Evolutionary conservation across 2,329 filamentous ascomycete genomes (phyloP).

Genomic region (Verticillium longisporum): DNA sequence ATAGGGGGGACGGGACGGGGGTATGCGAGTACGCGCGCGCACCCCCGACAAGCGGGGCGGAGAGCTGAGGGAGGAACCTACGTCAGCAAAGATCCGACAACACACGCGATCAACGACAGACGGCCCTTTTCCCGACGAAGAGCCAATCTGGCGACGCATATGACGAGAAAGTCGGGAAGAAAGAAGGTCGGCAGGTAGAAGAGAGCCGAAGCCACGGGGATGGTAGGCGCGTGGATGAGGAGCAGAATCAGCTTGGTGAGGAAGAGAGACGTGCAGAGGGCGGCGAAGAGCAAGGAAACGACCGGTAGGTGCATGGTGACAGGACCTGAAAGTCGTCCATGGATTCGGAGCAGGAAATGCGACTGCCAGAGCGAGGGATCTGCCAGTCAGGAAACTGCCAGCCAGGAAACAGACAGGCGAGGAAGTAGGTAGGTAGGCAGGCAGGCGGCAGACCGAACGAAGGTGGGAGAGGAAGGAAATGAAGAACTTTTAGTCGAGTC

Average conservation of each 20-base stretch:
- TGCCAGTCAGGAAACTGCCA: too few relatives aligned
- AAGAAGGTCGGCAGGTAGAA: constrained; percentile 27
- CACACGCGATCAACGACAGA: constrained; percentile 10
- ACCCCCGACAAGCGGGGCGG: not conserved
- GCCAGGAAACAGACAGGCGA: too few relatives aligned
- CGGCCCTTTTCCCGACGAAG: constrained; percentile 19
- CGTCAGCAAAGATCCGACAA: constrained; percentile 16
- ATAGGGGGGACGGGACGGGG: not conserved
- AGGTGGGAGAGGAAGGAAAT: too few relatives aligned
- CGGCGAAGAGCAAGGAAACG: constrained; percentile 18
- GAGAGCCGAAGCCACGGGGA: constrained; percentile 16
- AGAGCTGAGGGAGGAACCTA: constrained; percentile 10
- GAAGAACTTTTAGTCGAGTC: too few relatives aligned
- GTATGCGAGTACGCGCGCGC: too few relatives aligned
- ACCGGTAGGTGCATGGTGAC: not conserved
- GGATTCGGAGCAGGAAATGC: not conserved
- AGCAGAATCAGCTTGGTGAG: constrained; percentile 21
- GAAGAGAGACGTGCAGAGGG: constrained; percentile 20
- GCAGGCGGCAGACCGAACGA: too few relatives aligned
- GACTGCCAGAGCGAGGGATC: not conserved
- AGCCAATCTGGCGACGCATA: constrained; percentile 23
- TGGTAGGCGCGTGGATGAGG: constrained; percentile 16
- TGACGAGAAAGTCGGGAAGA: constrained; percentile 22
- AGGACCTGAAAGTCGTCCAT: not conserved
- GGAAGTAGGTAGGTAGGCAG: too few relatives aligned